Evolutionary conservation across 306 rosid genomes (phyloP), one percentile per base, ranked within the genome.

Genomic region (Geum urbanum): DNA sequence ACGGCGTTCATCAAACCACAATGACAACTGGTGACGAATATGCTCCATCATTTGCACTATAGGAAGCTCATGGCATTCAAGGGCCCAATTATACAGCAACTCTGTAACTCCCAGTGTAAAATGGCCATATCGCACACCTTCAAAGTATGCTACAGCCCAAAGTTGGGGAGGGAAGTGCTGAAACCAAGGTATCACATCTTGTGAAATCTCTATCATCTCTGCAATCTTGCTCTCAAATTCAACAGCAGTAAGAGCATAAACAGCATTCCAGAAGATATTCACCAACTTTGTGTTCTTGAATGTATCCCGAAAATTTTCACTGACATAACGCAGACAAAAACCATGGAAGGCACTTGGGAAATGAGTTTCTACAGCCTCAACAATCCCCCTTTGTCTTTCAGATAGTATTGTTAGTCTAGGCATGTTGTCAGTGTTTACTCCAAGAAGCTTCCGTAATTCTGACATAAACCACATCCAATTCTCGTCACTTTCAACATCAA

Each of bases 391-490:
- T 66, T 86, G 96, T 83, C 98, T 88, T 82, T 92, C 98, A 7
- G 98, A 92, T 66, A 92, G 86, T 76, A 92, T 85, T 41, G 98
- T 92, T 57, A 92, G 86, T 61, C 96, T 90, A 63, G 98, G 98
- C 98, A 92, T 90, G 85, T 66, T 92, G 60, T 92, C 98, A 58
- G 98, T 92, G 84, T 88, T 92, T 62, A 92, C 92, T 79, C 92
- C 98, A 27, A 94, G 87, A 83, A 94, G 97, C 86, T 90, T 94
- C 9, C 98, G 86, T 74, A 94, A 73, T 78, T 94, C 97, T 54
- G 98, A 94, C 94, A 94, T 90, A 78, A 94, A 94, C 98, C 98
- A 94, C 96, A 94, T 90, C 98, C 98, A 94, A 78, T 87, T 94
- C 72, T 94, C 98, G 27, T 90, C 97, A 68, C 92, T 88, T 79